Conservation (phyloP, 306 rosid species). For the Prunus kanzakura region DNA sequence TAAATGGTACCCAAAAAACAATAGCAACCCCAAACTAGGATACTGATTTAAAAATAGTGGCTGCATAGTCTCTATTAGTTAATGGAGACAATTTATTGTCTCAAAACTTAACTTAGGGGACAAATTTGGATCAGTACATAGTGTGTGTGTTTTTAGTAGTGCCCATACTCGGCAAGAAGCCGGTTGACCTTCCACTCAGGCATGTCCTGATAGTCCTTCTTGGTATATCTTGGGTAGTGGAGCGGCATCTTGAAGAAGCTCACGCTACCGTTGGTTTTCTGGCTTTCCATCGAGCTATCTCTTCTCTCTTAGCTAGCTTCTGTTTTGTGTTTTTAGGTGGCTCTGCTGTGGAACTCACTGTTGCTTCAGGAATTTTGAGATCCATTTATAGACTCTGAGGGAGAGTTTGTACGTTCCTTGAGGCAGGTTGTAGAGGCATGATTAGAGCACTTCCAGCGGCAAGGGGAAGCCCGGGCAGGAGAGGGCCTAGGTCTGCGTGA, state of each 20-base stretch:
- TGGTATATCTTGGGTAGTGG: conserved; percentile 71
- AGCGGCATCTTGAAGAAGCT: conserved; percentile 74
- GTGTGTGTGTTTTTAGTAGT: no score
- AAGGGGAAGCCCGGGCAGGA: no score
- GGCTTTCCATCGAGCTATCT: conserved; percentile 37
- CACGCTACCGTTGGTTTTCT: conserved; percentile 8
- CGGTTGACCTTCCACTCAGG: conserved; percentile 73
- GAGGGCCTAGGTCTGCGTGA: no score
- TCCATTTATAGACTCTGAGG: background rate
- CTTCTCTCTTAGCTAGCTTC: background rate
- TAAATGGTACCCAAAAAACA: no score
- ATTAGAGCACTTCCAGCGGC: background rate
- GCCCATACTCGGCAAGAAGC: conserved; percentile 71
- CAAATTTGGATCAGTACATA: no score
- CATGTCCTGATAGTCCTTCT: conserved; percentile 67
- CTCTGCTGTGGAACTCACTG: background rate
- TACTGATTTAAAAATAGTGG: no score
- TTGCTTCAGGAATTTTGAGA: background rate
- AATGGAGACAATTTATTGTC: no score
- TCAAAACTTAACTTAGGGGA: no score
- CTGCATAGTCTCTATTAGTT: no score
- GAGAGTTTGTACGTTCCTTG: background rate
- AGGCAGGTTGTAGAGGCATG: conserved; percentile 40
- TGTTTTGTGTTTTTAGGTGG: background rate
- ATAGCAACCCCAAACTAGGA: no score